Percentiles rank a stretch among this genome's conserved stretches.
Evolutionary conservation across 345 rosid genomes (phyloP).

Genomic region (Pseudoturritis turrita): DNA sequence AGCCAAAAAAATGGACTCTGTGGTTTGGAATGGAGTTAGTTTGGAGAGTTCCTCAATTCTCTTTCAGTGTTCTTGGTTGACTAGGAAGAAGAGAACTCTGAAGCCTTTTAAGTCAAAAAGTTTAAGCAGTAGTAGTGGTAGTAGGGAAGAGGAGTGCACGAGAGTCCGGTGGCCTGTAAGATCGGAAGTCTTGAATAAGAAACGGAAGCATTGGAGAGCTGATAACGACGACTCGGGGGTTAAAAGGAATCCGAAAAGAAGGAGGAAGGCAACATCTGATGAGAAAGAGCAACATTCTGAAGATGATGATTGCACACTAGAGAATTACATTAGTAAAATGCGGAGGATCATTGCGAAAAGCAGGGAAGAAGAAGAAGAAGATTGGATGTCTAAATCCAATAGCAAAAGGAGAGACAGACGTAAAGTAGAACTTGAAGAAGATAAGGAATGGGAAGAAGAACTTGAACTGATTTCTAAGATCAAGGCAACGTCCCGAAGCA

Average conservation of each 20-base stretch:
- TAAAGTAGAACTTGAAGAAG: not conserved
- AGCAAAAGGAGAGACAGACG: not conserved
- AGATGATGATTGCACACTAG: not conserved
- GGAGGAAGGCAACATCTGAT: not conserved
- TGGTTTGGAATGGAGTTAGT: not conserved
- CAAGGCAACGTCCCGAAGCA: not conserved
- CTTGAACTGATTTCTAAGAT: not conserved
- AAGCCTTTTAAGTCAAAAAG: not conserved
- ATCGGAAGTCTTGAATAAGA: not conserved
- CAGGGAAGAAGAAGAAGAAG: not conserved
- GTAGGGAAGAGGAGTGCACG: not conserved
- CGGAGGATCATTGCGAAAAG: not conserved
- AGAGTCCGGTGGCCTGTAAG: not conserved
- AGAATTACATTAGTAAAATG: not conserved
- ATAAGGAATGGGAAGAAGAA: conserved; percentile 16
- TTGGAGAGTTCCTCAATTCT: not conserved
- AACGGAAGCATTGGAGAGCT: not conserved
- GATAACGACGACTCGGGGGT: not conserved
- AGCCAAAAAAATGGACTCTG: not conserved
- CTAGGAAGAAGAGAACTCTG: conserved; percentile 20
- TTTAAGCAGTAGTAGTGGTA: not conserved
- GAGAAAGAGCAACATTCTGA: not conserved
- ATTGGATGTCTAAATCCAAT: not conserved
- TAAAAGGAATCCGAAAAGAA: no score
- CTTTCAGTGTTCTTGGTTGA: not conserved